Evolutionary conservation across 768 basidiomycete species (phyloP), one percentile per base, ranked within the genome.

Genomic region (Rhodotorula graminis): DNA sequence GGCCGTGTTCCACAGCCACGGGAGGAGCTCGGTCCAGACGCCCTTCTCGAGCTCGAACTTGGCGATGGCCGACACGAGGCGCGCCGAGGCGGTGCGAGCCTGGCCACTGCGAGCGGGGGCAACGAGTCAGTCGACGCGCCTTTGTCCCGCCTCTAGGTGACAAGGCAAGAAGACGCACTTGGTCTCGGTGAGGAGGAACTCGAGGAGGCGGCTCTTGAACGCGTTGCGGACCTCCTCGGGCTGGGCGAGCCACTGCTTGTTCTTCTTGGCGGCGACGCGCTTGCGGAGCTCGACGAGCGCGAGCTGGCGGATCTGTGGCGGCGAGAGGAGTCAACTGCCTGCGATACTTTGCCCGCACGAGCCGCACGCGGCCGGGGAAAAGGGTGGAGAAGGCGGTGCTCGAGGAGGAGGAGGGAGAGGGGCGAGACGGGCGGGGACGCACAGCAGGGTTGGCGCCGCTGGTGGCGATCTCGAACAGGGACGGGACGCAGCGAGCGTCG

Each of bases 281-380:
- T 99, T 99, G 77, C 95, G 87, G 80, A 97, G 85, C 83, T 99
- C 96, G 67, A 97, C 93, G 15, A 94, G 93, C 61, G 94, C 92
- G 31, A 99, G 86, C 87, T 99, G 96, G 72, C 93, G 91, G 74
- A 97, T 88, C 94, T 99, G 79, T 33, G 29, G 12, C 16, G 9
- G 0, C 1, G 1, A 31, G n/a, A n/a, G 5, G 49, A 25, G 52
- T 52, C 37, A 64, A 52, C 52, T 11, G 52, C n/a, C n/a, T 42
- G n/a, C 44, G n/a, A 8, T 44, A 8, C 15, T 44, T 27, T 11
- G 25, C 21, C 11, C 53, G 14, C 12, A 31, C 29, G 53, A 55
- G n/a, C 16, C 16, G n/a, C 53, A n/a, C n/a, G 12, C 25, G 25
- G 29, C 42, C 8, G 3, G 44, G 15, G 44, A 18, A 14, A 15